Conservation (phyloP, 768 basidiomycete species). For the Mycena floridula region DNA sequence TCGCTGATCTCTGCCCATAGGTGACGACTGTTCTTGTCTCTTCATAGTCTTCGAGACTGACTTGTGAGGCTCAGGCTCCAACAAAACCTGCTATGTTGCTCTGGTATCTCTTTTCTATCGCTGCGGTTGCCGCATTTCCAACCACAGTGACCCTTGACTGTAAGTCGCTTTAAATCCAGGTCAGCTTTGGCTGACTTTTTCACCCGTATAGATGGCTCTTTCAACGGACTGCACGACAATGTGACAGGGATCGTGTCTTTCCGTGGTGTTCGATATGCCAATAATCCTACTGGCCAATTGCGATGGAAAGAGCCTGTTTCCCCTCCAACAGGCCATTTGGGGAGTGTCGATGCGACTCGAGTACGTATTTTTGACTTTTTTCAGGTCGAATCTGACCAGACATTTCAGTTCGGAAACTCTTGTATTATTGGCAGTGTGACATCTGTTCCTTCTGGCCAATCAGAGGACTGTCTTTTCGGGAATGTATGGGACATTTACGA, state of each 20-base stretch:
- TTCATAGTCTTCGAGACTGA: constrained; percentile 2
- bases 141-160: constrained; percentile 18
- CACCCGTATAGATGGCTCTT: constrained; percentile 27
- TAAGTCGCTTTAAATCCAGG: constrained; percentile 5
- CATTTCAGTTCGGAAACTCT: constrained; percentile 27
- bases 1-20: no score
- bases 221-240: no score
- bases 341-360: constrained; percentile 28
- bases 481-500: constrained; percentile 24
- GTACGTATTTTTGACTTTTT: constrained; percentile 12
- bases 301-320: constrained; percentile 35
- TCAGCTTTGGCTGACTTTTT: neutral
- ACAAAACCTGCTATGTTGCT: no score
- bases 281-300: constrained; percentile 32
- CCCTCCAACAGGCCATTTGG: constrained; percentile 30
- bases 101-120: no score
- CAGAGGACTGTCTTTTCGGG: constrained; percentile 38
- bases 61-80: no score
- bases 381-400: no score
- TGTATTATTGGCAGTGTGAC: constrained; percentile 29
- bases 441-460: constrained; percentile 20
- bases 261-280: constrained; percentile 35
- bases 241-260: no score
- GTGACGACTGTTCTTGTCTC: neutral
- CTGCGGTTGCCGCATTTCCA: no score